Conservation (phyloP, 129 eudicot species). For the Glebionis coronaria region DNA sequence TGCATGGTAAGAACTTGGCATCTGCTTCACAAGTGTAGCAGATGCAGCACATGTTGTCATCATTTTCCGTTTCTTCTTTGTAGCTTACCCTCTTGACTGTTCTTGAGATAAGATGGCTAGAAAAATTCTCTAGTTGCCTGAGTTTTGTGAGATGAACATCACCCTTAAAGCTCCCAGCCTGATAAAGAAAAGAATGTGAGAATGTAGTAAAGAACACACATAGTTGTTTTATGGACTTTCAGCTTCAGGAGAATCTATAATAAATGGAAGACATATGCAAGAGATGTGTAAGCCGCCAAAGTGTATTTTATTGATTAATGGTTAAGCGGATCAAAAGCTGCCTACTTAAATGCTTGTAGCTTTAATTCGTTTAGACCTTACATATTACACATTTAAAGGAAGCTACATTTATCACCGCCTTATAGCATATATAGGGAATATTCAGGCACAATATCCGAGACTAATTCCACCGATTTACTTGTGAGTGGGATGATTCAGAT, state of each 20-base stretch:
- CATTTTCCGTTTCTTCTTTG: constrained; percentile 48
- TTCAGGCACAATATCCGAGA: no score
- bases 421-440: no score
- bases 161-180: constrained; percentile 67
- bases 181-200: constrained; percentile 22
- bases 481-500: not conserved
- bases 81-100: constrained; percentile 34
- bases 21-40: constrained; percentile 67
- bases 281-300: no score
- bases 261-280: no score
- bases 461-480: not conserved
- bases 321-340: not conserved
- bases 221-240: no score
- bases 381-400: no score
- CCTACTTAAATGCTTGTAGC: not conserved
- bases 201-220: not conserved
- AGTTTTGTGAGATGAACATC: constrained; percentile 56
- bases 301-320: no score
- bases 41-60: constrained; percentile 72
- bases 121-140: constrained; percentile 67
- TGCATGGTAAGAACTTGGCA: constrained; percentile 76
- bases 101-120: constrained; percentile 53
- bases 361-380: no score
- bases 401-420: no score
- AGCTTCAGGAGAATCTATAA: no score